A percentile compares a stretch with the other conserved stretches of the same genome.
Evolutionary conservation across 148 eudicot genomes (phyloP).

Genomic region (Fagopyrum esculentum): DNA sequence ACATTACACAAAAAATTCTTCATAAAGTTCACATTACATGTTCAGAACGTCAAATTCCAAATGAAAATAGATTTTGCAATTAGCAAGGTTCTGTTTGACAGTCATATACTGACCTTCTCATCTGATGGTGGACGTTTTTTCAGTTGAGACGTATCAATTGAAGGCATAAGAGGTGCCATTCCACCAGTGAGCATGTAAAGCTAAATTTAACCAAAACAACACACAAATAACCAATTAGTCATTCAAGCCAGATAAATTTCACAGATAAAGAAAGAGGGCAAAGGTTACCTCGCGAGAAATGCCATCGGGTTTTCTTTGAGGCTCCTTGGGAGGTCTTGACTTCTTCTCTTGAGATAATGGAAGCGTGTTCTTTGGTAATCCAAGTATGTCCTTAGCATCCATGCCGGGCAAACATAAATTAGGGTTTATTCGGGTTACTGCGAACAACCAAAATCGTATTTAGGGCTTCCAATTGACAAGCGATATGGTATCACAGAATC

Average conservation of each 20-base stretch:
- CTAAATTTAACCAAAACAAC: slow-evolving; percentile 22
- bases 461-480: slow-evolving; percentile 4
- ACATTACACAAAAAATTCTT: not conserved
- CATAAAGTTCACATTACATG: not conserved
- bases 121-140: slow-evolving; percentile 56
- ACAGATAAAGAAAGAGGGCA: not conserved
- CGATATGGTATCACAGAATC: not conserved
- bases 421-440: slow-evolving; percentile 20
- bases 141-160: slow-evolving; percentile 57
- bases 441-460: not conserved
- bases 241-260: not conserved
- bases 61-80: not conserved
- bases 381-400: slow-evolving; percentile 90
- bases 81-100: not conserved
- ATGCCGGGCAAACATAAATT: slow-evolving; percentile 25
- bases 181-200: slow-evolving; percentile 92
- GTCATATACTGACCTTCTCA: slow-evolving; percentile 46
- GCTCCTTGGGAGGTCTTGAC: slow-evolving; percentile 67
- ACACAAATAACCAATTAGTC: not conserved
- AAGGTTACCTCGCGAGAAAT: slow-evolving; percentile 65
- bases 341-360: slow-evolving; percentile 57
- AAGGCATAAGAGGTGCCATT: slow-evolving; percentile 74
- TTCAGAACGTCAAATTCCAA: not conserved
- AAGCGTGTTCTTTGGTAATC: slow-evolving; percentile 52
- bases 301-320: slow-evolving; percentile 90